Conservation (phyloP, 768 basidiomycete species). For the Galerina marginata region DNA sequence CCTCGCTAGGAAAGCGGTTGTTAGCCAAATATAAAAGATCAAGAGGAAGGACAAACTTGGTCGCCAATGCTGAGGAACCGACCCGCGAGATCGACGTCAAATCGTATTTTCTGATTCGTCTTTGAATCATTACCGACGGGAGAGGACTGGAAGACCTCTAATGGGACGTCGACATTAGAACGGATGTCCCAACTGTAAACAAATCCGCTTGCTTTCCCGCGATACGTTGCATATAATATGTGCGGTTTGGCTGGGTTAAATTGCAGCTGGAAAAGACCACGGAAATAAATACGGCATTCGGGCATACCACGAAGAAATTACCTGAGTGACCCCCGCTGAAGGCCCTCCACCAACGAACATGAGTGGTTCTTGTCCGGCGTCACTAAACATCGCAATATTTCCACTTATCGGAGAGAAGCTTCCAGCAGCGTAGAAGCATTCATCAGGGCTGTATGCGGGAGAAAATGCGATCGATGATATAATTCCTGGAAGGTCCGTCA, state of each 20-base stretch:
- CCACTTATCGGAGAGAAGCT: slow-evolving; percentile 59
- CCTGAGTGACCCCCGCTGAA: slow-evolving; percentile 59
- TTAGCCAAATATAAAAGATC: neutral
- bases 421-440: slow-evolving; percentile 78
- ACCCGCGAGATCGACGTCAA: slow-evolving; percentile 78
- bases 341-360: slow-evolving; percentile 68
- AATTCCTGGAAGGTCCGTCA: slow-evolving; percentile 59
- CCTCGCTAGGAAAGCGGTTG: slow-evolving; percentile 51
- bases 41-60: slow-evolving; percentile 52
- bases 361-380: slow-evolving; percentile 58
- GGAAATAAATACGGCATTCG: neutral
- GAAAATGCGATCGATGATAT: slow-evolving; percentile 85
- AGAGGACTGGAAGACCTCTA: slow-evolving; percentile 39
- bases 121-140: slow-evolving; percentile 4
- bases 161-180: slow-evolving; percentile 49
- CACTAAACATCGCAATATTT: slow-evolving; percentile 73
- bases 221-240: slow-evolving; percentile 79
- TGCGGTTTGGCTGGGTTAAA: slow-evolving; percentile 80
- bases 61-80: slow-evolving; percentile 68
- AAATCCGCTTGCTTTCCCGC: slow-evolving; percentile 53
- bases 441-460: slow-evolving; percentile 52
- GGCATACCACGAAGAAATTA: slow-evolving; percentile 22
- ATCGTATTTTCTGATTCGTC: slow-evolving; percentile 81
- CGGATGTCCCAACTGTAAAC: slow-evolving; percentile 86
- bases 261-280: slow-evolving; percentile 29